Conservation (phyloP, 176 grass and related monocot genomes). For the Ensete ventricosum region DNA sequence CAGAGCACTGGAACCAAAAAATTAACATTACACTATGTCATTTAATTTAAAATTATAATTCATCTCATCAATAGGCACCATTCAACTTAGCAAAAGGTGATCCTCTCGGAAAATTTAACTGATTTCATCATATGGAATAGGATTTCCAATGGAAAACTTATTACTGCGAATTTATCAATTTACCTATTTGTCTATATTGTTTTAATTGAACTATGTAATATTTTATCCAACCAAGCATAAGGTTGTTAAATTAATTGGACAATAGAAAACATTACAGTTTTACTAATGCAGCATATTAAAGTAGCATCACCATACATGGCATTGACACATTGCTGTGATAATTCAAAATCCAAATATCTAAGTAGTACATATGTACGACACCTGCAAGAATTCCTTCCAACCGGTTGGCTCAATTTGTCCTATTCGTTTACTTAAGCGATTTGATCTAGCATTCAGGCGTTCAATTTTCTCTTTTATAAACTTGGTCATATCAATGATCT, state of each 20-base stretch:
- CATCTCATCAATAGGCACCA: no score
- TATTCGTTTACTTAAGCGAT: conserved; percentile 57
- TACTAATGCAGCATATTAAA: not conserved
- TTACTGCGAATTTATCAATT: no score
- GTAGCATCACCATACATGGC: not conserved
- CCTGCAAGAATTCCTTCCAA: conserved; percentile 99
- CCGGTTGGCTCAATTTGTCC: conserved; percentile 95
- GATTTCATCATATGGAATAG: no score
- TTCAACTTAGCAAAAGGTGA: no score
- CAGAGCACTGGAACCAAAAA: no score
- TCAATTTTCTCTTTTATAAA: conserved; percentile 82
- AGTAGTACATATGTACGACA: conserved; percentile 4
- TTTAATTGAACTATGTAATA: not conserved
- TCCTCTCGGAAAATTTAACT: no score
- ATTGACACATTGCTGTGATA: conserved; percentile 6
- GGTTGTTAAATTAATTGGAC: not conserved
- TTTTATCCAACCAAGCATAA: not conserved
- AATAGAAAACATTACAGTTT: not conserved
- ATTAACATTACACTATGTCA: no score
- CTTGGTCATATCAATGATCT: conserved; percentile 77
- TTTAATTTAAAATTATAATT: no score
- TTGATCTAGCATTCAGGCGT: conserved; percentile 64
- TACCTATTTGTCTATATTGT: no score
- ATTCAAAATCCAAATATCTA: not conserved
- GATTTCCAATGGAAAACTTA: no score